Evolutionary conservation across 495 filamentous ascomycete genomes (phyloP).

Genomic region (Bombardia bombarda): DNA sequence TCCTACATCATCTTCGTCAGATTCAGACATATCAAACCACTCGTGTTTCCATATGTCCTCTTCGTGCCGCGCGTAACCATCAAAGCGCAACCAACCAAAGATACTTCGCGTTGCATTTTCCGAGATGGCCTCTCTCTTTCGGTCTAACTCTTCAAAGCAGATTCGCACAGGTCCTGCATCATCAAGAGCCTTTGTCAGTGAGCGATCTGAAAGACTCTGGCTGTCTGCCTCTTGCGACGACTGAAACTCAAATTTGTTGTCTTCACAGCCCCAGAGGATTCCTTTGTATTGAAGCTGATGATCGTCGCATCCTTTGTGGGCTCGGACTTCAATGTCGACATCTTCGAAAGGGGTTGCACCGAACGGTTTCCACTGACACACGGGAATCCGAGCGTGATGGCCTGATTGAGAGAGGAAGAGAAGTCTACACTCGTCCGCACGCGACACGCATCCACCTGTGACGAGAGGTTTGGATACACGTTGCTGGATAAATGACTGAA

Average conservation of each 20-base stretch:
- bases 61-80: conserved; percentile 4
- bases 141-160: neutral
- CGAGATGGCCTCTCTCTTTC: neutral
- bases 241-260: neutral
- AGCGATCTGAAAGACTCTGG: neutral
- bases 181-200: neutral
- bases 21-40: conserved; percentile 9
- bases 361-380: neutral
- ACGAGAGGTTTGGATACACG: neutral
- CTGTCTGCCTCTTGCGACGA: neutral
- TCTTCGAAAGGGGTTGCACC: neutral
- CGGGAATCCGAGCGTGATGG: neutral
- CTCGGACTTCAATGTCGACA: neutral
- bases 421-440: neutral
- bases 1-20: conserved; percentile 15
- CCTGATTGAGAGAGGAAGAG: neutral
- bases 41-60: conserved; percentile 10
- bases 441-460: neutral
- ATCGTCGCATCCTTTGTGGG: neutral
- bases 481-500: neutral
- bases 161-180: neutral
- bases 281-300: neutral
- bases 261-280: neutral
- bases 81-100: neutral
- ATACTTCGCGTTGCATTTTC: neutral